Base-by-base conservation (phyloP, 139 green algal species). In the Pseudopediastrum boryanum region DNA sequence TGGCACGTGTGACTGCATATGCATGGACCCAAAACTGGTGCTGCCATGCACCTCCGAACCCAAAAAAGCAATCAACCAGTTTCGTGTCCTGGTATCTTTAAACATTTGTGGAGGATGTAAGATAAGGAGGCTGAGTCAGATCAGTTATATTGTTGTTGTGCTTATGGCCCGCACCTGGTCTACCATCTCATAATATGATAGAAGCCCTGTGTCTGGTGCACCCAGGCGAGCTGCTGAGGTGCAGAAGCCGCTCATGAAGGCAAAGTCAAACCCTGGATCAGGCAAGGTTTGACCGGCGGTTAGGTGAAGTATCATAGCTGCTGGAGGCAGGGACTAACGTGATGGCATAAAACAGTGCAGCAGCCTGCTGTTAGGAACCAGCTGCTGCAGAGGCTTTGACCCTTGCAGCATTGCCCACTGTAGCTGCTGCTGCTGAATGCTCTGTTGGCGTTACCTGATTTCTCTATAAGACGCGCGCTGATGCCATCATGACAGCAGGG, bases 231-330 rank as follows among this genome's bases (percentile, higher is more conserved):
- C 89, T 0, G 81, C 94, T 2, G 92, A 78, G 0, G 93, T 93
- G 67, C 88, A 92, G 82, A 98, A 98, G 42, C 95, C 95, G 33
- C 65, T 88, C 93, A 97, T 96, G 82, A 98, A 98, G 2, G 92
- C 84, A 61, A 93, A 90, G 2, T 86, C 78, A 65, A 98, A 98
- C 25, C 88, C 92, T 73, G 93, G 77, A 35, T 51, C 68, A 52
- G 50, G 33, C 16, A 50, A 31, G 36, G 52, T 25, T 67, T 58
- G 48, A 16, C 19, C 48, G 19, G 19, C 48, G 16, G 48, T n/a
- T n/a, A 58, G 16, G 48, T 16, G 48, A 19, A n/a, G 16, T 19
- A 19, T 16, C 13, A 58, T 16, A 38, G 16, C 9, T 7, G n/a
- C 21, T 50, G 2, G 27, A 1, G 12, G 51, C 21, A 48, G 36